These are phyloP conservation scores for Fibroporia radiculosa DNA, from an alignment of 768 basidiomycete genomes.

Conservation along the genomic window DNA sequence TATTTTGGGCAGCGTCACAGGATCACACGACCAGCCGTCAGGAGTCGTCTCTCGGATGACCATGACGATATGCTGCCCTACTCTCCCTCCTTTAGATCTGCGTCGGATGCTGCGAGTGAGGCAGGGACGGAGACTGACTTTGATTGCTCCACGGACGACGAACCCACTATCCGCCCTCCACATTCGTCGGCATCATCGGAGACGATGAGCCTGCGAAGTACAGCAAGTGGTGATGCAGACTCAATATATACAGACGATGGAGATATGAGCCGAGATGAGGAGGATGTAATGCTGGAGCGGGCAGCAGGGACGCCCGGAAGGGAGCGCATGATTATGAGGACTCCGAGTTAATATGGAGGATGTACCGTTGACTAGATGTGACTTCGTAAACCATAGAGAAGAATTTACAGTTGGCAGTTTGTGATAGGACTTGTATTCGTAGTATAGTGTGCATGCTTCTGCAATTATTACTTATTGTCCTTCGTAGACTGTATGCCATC, in stretches of 20 bases:
- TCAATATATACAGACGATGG: constrained; percentile 25
- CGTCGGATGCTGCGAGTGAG: constrained; percentile 22
- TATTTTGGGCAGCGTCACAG: constrained; percentile 33
- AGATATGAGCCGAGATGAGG: constrained; percentile 24
- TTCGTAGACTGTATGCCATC: background rate
- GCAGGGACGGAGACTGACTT: constrained; percentile 38
- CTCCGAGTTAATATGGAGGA: constrained; percentile 3
- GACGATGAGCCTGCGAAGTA: constrained; percentile 24
- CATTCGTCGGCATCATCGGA: constrained; percentile 32
- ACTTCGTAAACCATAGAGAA: background rate
- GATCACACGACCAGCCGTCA: constrained; percentile 7
- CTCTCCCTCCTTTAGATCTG: constrained; percentile 12
- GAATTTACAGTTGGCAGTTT: constrained; percentile 3
- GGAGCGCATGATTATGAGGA: constrained; percentile 6
- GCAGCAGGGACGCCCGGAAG: constrained; percentile 1
- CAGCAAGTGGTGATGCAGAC: constrained; percentile 25
- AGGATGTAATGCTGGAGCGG: constrained; percentile 9
- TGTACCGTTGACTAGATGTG: constrained; percentile 1
- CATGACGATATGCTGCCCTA: constrained; percentile 13
- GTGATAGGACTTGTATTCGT: constrained; percentile 5
- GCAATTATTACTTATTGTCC: no score
- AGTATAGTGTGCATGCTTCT: background rate
- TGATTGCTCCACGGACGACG: constrained; percentile 65
- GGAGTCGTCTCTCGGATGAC: background rate
- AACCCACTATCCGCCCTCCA: constrained; percentile 68